Evolutionary conservation across 306 rosid species (phyloP).

Genomic region (barrel medic (Medicago truncatula)): MtrunA17r5.0-ANR NC_053042.1:34480501-34481000

Average conservation of each 20-base stretch:
- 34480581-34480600: background rate
- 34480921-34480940: no score
- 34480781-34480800: constrained; percentile 8
- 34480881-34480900: constrained; percentile 27
- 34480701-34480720: background rate
- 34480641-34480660: background rate
- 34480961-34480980: no score
- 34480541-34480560: constrained; percentile 16
- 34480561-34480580: constrained; percentile 15
- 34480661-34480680: background rate
- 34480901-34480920: background rate
- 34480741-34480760: constrained; percentile 21
- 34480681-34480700: background rate
- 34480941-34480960: no score
- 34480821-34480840: constrained; percentile 8
- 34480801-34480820: background rate
- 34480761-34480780: background rate
- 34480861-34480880: constrained; percentile 9
- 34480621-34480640: background rate
- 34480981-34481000: no score
- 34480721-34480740: constrained; percentile 9
- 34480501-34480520: background rate
- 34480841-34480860: constrained; percentile 18
- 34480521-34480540: constrained; percentile 7
- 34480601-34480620: background rate